Conservation (phyloP, 2,329 filamentous ascomycete species). For the Diaporthe amygdali region DNA sequence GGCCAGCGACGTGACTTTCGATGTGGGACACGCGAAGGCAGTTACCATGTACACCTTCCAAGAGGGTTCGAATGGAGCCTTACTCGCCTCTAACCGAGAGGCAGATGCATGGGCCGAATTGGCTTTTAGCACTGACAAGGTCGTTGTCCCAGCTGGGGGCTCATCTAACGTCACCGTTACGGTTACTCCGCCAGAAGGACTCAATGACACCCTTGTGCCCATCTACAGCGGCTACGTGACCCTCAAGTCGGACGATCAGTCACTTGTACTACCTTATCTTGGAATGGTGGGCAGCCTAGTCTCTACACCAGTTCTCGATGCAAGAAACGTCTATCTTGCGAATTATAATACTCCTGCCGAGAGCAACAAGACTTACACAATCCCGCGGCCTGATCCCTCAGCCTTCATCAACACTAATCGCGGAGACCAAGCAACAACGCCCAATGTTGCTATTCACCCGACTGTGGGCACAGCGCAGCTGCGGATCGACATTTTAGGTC, state of each 20-base stretch:
- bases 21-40: neutral
- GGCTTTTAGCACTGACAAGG: slow-evolving; percentile 26
- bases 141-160: slow-evolving; percentile 33
- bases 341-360: neutral
- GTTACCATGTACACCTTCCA: slow-evolving; percentile 3
- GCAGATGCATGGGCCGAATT: slow-evolving; percentile 26
- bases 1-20: neutral
- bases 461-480: neutral
- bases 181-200: slow-evolving; percentile 32
- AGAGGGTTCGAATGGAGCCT: neutral
- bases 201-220: slow-evolving; percentile 36
- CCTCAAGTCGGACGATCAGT: slow-evolving; percentile 41
- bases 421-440: neutral
- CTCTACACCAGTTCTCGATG: slow-evolving; percentile 24
- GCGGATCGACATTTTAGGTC: neutral
- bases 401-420: slow-evolving; percentile 1
- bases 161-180: slow-evolving; percentile 32
- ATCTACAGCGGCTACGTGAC: slow-evolving; percentile 49
- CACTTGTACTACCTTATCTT: slow-evolving; percentile 44
- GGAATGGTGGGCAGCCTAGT: slow-evolving; percentile 38
- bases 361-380: slow-evolving; percentile 9
- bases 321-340: slow-evolving; percentile 20
- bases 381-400: slow-evolving; percentile 23
- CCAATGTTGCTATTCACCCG: neutral
- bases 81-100: slow-evolving; percentile 9